A percentile compares a stretch with the other conserved stretches of the same genome.
Evolutionary conservation across 2,329 filamentous ascomycete genomes (phyloP).

Genomic region (Raffaelea arxii): DNA sequence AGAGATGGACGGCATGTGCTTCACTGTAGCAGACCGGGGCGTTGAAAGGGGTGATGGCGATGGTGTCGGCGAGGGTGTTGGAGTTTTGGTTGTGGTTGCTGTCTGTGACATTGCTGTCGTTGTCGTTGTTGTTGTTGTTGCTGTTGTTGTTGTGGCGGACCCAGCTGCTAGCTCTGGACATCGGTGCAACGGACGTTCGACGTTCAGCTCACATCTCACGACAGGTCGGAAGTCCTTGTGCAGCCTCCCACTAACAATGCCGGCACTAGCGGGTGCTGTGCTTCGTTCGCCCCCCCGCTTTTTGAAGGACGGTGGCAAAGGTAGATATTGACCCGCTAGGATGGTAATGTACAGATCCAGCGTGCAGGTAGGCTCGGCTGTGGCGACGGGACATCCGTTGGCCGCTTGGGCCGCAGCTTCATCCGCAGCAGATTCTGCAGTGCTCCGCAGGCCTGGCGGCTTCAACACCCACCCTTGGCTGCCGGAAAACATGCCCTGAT

Average conservation of each 20-base stretch:
- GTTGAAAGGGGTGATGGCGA: neutral
- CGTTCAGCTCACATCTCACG: conserved; percentile 71
- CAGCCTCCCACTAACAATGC: conserved; percentile 18
- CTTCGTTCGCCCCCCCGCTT: neutral
- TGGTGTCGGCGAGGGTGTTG: neutral
- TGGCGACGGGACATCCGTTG: conserved; percentile 26
- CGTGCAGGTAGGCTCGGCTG: conserved; percentile 37
- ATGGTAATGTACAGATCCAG: conserved; percentile 63
- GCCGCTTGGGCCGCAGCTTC: neutral
- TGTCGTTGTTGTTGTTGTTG: neutral
- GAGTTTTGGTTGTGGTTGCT: neutral
- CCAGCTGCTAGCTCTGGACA: conserved; percentile 10
- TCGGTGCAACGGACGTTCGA: conserved; percentile 48
- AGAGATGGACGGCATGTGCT: no score
- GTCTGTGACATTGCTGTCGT: neutral
- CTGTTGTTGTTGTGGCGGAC: neutral
- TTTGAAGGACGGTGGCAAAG: conserved; percentile 37
- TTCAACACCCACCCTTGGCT: conserved; percentile 81
- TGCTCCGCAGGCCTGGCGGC: conserved; percentile 59
- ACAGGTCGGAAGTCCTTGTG: conserved; percentile 55
- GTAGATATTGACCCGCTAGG: conserved; percentile 66
- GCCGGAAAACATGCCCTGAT: conserved; percentile 92
- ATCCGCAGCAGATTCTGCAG: neutral
- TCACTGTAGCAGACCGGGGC: no score
- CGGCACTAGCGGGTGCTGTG: conserved; percentile 16